Percentiles rank a stretch among this genome's conserved stretches.
phyloP scores from a whole-genome alignment of 164 flowering plant species.

The Paratinospora sagittata region DNA sequence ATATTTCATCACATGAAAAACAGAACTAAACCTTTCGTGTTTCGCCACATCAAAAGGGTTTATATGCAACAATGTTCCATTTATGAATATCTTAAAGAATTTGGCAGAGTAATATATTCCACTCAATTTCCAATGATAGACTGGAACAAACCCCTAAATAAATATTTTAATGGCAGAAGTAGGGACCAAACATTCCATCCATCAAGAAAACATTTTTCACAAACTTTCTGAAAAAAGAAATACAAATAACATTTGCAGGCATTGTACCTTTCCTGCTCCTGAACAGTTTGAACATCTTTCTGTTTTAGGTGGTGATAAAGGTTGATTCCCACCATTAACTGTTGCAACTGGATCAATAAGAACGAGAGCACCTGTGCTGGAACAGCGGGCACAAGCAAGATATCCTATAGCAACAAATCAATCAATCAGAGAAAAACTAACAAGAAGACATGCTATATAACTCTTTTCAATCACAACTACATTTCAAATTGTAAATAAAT shows the following conservation, averaged over 20 bases:
- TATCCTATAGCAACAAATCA: slow-evolving; percentile 54
- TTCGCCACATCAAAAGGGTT: too few species aligned
- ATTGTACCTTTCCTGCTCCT: slow-evolving; percentile 86
- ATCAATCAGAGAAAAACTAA: background rate
- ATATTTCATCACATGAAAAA: too few species aligned
- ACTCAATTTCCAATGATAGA: too few species aligned
- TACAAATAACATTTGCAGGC: background rate
- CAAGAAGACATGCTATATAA: background rate
- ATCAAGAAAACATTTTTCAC: too few species aligned
- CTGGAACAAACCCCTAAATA: background rate
- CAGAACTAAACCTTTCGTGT: too few species aligned
- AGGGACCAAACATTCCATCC: background rate
- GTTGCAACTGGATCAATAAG: slow-evolving; percentile 69
- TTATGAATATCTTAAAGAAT: too few species aligned
- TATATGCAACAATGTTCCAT: too few species aligned
- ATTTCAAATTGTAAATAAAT: background rate
- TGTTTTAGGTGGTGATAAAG: slow-evolving; percentile 64
- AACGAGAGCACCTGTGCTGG: slow-evolving; percentile 72
- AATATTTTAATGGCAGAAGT: background rate
- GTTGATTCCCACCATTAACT: slow-evolving; percentile 44
- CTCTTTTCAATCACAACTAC: background rate
- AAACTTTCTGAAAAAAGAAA: background rate
- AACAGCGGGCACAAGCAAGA: slow-evolving; percentile 95
- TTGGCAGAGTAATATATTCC: too few species aligned
- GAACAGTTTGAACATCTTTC: slow-evolving; percentile 95